Base-by-base conservation (phyloP, 352 stramenopile species). In the Phytophthora rubi region DNA sequence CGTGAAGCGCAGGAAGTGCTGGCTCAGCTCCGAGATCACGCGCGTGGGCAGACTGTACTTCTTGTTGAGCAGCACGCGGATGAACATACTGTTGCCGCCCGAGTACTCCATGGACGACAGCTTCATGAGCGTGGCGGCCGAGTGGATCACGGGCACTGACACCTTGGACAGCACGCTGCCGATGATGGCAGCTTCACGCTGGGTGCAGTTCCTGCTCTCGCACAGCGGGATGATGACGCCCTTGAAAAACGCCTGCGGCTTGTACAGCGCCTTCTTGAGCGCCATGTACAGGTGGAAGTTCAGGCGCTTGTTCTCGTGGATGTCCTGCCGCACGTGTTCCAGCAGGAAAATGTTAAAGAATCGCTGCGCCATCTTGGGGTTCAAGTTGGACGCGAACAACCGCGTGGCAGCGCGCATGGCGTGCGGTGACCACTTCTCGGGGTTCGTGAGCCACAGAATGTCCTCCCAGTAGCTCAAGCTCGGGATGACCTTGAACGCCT, bases 241-340 rank as follows among this genome's bases (percentile, higher is more conserved):
- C 78, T 99, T 99, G 88, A 99, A 99, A 70, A 99, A 99, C 21
- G 98, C 98, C 53, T 98, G 97, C 10, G 98, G 98, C 80, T 99
- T 99, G 89, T 99, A 99, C 39, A 99, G 83, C 55, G 93, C 93
- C 79, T 99, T 99, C 82, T 99, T 99, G 33, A 99, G 81, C 35
- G 97, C 90, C 87, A 98, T 98, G 86, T 99, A 99, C 64, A 99
- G 89, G 79, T 99, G 98, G 81, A 99, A 99, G 83, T 99, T 99
- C 39, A 99, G 86, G 32, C 98, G 82, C 70, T 99, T 98, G 86
- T 99, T 98, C 37, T 91, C 79, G 59, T 93, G 85, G 74, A 99
- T 99, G 80, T 99, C 98, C 65, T 98, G 95, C 23, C 97, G 68
- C 90, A 99, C 77, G 73, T 96, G 94, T 84, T 98, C 97, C 26